Percentiles rank a stretch among this genome's conserved stretches.
These are phyloP conservation scores for Alternaria ventricosa DNA, from an alignment of 2,329 filamentous ascomycete species.

Conservation along the genomic window DNA sequence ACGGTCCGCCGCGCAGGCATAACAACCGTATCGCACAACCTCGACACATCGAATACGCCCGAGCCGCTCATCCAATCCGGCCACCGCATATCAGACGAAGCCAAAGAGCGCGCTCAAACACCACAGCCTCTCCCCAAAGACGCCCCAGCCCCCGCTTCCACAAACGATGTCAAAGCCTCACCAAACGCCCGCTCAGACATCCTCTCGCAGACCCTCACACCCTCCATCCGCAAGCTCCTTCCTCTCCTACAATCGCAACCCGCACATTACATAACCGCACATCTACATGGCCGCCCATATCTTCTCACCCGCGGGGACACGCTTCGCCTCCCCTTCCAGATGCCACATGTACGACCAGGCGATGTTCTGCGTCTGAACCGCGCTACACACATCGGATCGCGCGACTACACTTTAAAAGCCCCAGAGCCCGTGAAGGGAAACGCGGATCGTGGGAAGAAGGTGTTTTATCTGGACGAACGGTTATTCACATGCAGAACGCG, in stretches of 20 bases:
- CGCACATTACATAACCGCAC: conserved; percentile 77
- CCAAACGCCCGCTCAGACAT: conserved; percentile 33
- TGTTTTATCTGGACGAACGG: conserved; percentile 75
- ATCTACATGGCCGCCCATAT: conserved; percentile 81
- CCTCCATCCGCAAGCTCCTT: conserved; percentile 67
- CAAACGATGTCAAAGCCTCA: conserved; percentile 23
- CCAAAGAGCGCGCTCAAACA: conserved; percentile 29
- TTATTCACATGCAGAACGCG: conserved; percentile 85
- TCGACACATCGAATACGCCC: conserved; percentile 47
- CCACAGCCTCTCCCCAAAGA: conserved; percentile 23
- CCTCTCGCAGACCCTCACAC: conserved; percentile 53
- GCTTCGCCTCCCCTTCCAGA: conserved; percentile 58
- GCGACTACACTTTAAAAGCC: conserved; percentile 85
- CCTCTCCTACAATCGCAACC: conserved; percentile 76
- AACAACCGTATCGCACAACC: conserved; percentile 51
- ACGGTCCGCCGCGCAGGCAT: conserved; percentile 58
- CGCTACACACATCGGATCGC: conserved; percentile 79
- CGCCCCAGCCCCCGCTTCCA: conserved; percentile 16
- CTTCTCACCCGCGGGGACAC: conserved; percentile 69
- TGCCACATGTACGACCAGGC: conserved; percentile 66
- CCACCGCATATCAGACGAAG: conserved; percentile 37
- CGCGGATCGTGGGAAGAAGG: conserved; percentile 44
- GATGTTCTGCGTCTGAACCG: conserved; percentile 89
- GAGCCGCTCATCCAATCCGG: conserved; percentile 58
- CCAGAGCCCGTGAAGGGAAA: conserved; percentile 40